Conservation (phyloP, 345 rosid genomes). For the Linum tenue region DNA sequence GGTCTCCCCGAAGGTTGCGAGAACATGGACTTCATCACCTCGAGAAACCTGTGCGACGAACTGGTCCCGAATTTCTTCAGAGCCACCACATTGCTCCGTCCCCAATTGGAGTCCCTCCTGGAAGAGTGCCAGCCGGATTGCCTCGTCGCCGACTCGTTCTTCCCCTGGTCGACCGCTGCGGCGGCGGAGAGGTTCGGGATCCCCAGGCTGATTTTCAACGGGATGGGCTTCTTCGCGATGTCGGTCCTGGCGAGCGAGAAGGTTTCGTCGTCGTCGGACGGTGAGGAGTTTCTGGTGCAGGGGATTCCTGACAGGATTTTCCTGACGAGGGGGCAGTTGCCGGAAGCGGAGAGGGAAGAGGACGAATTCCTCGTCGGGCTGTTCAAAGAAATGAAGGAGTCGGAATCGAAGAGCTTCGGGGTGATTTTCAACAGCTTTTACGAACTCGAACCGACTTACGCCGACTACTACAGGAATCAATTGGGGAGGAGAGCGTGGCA, state of each 20-base stretch:
- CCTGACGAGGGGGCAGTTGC: conserved; percentile 38
- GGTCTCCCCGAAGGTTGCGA: background rate
- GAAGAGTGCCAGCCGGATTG: conserved; percentile 23
- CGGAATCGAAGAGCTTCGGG: conserved; percentile 23
- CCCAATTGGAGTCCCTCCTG: conserved; percentile 20
- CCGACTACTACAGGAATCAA: conserved; percentile 23
- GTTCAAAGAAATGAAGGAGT: conserved; percentile 1
- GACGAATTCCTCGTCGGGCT: background rate
- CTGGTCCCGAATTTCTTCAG: background rate
- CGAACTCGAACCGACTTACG: conserved; percentile 42
- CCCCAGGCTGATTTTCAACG: conserved; percentile 35
- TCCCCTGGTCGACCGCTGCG: conserved; percentile 25
- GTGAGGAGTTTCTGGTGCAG: conserved; percentile 33
- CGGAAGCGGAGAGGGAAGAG: conserved; percentile 1
- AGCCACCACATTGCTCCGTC: conserved; percentile 28
- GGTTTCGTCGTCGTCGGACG: conserved; percentile 32
- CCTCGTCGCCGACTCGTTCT: conserved; percentile 34
- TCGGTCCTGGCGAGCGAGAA: conserved; percentile 17
- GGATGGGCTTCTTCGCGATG: conserved; percentile 31
- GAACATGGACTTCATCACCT: background rate
- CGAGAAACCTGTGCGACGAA: background rate
- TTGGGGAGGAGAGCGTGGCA: conserved; percentile 35
- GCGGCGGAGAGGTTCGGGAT: conserved; percentile 17
- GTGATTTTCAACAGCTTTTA: conserved; percentile 33
- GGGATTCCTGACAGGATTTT: conserved; percentile 36